A percentile compares a stretch with the other conserved stretches of the same genome.
Conservation (phyloP, 352 stramenopile species). For the Thalassiosira oceanica region DNA sequence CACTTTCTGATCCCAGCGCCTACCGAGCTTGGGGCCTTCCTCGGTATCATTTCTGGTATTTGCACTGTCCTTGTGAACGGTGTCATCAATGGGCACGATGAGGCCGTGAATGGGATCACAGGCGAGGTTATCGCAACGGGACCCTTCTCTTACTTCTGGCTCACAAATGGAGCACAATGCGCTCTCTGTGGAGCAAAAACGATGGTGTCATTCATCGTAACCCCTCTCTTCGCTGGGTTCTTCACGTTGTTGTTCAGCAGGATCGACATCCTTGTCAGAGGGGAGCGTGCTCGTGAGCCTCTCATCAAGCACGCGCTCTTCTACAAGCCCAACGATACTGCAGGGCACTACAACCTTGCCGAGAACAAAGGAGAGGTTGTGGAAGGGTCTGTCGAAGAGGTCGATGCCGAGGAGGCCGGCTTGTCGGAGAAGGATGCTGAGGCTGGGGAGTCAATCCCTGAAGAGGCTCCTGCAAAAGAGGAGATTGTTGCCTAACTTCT, state of each 20-base stretch:
- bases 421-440: too few species aligned
- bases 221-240: slow-evolving; percentile 52
- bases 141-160: slow-evolving; percentile 75
- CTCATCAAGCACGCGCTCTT: too few species aligned
- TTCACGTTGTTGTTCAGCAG: slow-evolving; percentile 62
- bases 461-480: too few species aligned
- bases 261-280: slow-evolving; percentile 57
- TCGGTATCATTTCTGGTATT: slow-evolving; percentile 61
- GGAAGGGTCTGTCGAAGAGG: too few species aligned
- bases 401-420: too few species aligned
- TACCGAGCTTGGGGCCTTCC: slow-evolving; percentile 71
- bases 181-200: slow-evolving; percentile 70
- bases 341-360: too few species aligned
- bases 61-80: slow-evolving; percentile 68
- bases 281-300: slow-evolving; percentile 52
- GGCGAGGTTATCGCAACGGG: slow-evolving; percentile 49
- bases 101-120: slow-evolving; percentile 40
- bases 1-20: slow-evolving; percentile 56
- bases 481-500: too few species aligned
- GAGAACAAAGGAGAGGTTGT: too few species aligned
- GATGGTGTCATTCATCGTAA: slow-evolving; percentile 78
- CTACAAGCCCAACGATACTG: too few species aligned
- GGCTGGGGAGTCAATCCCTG: too few species aligned
- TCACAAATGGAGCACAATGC: slow-evolving; percentile 64
- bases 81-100: slow-evolving; percentile 49